Evolutionary conservation across 305 asterid genomes (phyloP), one percentile per base, ranked within the genome.

Genomic region (Rubia tinctorum): DNA sequence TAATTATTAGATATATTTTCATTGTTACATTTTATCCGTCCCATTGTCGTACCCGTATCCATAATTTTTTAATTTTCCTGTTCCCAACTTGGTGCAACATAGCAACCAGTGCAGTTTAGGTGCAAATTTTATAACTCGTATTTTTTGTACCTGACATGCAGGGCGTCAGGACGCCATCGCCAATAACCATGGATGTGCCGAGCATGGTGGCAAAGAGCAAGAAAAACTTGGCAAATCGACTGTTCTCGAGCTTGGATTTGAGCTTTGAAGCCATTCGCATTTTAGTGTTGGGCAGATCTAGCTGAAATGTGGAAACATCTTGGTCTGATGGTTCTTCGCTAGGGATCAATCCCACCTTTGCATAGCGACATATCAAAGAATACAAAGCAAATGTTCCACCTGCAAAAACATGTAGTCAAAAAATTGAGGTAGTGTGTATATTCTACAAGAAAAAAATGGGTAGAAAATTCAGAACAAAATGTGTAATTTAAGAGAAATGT

Each of bases 301-400:
- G 85, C 40, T 77, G 72, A 62, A 81, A 90, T 27, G 74, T 85
- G 0, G 97, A 87, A 13, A 89, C 86, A 10, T 89, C 82, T 68
- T 73, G 71, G 71, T 91, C 96, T 30, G 86, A 87, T 2, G 59
- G 45, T 66, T 91, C 84, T 75, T 85, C 82, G 65, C 86, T 89
- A 1, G 96, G 96, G 18, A 81, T 75, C 9, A 91, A 73, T 0
- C 94, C 84, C 73, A 89, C 91, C 71, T 85, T 91, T 0, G 88
- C 91, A n/a, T 86, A 80, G 18, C 96, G 89, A 22, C 96, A 91
- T 72, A 91, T 71, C 22, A 87, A 60, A 0, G 97, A 91, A 45
- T 91, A 91, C 74, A 91, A 7, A 0, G 96, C 97, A 79, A 91
- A 89, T 5, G 93, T 89, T 15, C 97, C 97, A 15, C 95, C 97